Percentiles rank a stretch among this genome's conserved stretches.
These are phyloP conservation scores for Incumbomyces delicatus DNA, from an alignment of 2,329 filamentous ascomycete species.

Conservation along the genomic window DNA sequence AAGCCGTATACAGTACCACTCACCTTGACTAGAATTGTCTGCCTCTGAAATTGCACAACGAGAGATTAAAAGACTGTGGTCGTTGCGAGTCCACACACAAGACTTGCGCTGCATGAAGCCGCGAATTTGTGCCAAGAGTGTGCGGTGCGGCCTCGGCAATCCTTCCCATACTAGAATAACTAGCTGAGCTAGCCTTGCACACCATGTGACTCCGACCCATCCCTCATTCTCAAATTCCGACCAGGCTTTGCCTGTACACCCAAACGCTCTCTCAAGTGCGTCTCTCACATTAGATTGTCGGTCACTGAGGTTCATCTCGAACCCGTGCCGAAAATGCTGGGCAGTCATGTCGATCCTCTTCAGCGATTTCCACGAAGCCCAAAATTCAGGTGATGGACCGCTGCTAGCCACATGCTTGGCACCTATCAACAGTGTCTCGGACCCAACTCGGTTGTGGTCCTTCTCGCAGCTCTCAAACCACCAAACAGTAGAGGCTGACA, in stretches of 20 bases:
- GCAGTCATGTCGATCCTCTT: slow-evolving; percentile 61
- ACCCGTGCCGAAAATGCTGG: neutral
- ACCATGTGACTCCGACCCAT: no score
- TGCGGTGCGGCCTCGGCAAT: slow-evolving; percentile 6
- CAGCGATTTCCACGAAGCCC: slow-evolving; percentile 60
- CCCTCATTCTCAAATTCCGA: no score
- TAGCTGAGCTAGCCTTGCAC: neutral
- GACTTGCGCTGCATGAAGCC: slow-evolving; percentile 2
- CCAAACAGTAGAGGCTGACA: slow-evolving; percentile 55
- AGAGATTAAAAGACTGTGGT: neutral
- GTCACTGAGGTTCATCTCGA: no score
- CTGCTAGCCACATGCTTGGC: slow-evolving; percentile 64
- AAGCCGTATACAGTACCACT: slow-evolving; percentile 22
- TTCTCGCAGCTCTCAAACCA: slow-evolving; percentile 64
- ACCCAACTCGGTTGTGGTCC: slow-evolving; percentile 56
- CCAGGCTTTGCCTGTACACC: no score
- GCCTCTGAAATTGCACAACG: slow-evolving; percentile 8
- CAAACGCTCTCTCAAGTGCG: no score
- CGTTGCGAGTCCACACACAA: neutral
- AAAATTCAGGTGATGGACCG: slow-evolving; percentile 57
- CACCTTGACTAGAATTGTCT: slow-evolving; percentile 37
- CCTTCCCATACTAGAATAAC: neutral
- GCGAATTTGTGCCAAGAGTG: slow-evolving; percentile 11
- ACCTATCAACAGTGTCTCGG: slow-evolving; percentile 53
- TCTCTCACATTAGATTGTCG: no score